Conservation (phyloP, 2,329 filamentous ascomycete species). For the Scedosporium minutisporum region DNA sequence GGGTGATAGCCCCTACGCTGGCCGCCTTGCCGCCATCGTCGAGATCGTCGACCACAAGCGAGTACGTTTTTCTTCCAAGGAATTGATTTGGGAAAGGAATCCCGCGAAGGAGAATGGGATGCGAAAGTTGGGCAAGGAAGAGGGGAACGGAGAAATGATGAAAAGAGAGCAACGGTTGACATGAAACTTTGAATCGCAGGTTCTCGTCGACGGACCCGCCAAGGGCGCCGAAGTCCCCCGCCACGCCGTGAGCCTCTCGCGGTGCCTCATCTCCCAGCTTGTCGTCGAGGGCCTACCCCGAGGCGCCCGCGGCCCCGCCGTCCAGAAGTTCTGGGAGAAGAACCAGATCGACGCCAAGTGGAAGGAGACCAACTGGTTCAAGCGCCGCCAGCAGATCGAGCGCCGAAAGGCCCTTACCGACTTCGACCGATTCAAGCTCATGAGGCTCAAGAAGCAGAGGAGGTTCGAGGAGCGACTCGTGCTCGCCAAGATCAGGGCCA, state of each 20-base stretch:
- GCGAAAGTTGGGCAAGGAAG: background rate
- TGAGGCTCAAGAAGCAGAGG: slow-evolving; percentile 99
- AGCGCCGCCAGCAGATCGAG: slow-evolving; percentile 79
- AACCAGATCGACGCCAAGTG: slow-evolving; percentile 87
- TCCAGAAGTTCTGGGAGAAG: slow-evolving; percentile 88
- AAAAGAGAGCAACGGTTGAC: slow-evolving; percentile 11
- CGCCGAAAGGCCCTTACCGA: slow-evolving; percentile 88
- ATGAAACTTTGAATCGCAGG: slow-evolving; percentile 42
- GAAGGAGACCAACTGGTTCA: slow-evolving; percentile 83
- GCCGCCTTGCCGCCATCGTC: slow-evolving; percentile 87
- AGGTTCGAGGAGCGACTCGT: slow-evolving; percentile 97
- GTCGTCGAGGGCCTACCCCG: slow-evolving; percentile 79
- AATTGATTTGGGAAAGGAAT: background rate
- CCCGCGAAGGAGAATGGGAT: background rate
- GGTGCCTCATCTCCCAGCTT: slow-evolving; percentile 82
- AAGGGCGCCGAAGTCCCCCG: slow-evolving; percentile 76
- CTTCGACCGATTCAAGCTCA: slow-evolving; percentile 99
- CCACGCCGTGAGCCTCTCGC: slow-evolving; percentile 72
- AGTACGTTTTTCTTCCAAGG: slow-evolving; percentile 54
- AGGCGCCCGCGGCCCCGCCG: slow-evolving; percentile 67
- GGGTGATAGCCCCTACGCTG: slow-evolving; percentile 63
- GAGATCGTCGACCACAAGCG: slow-evolving; percentile 99
- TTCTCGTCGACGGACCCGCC: slow-evolving; percentile 90
- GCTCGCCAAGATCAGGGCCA: slow-evolving; percentile 82
- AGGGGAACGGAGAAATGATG: slow-evolving; percentile 7